These are phyloP conservation scores for Alternaria infectoria DNA, from an alignment of 2,329 filamentous ascomycete species.

Conservation along the genomic window DNA sequence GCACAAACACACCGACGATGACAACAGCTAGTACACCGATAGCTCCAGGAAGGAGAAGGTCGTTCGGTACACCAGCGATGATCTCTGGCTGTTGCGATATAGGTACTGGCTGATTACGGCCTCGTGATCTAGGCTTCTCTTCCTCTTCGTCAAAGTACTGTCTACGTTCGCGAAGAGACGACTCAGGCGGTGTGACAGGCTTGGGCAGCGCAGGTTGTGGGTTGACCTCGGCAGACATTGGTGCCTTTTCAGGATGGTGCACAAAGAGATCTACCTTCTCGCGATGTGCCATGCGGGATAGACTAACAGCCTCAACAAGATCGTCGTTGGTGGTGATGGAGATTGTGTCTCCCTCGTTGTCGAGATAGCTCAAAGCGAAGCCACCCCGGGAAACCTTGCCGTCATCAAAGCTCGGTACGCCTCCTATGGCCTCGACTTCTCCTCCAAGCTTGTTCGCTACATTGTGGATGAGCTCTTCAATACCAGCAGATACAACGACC, in stretches of 20 bases:
- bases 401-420: conserved; percentile 76
- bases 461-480: conserved; percentile 76
- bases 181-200: conserved; percentile 61
- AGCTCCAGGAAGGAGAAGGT: conserved; percentile 88
- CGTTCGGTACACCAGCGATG: conserved; percentile 91
- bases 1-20: conserved; percentile 89
- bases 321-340: conserved; percentile 97
- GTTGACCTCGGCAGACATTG: conserved; percentile 69
- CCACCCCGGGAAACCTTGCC: conserved; percentile 78
- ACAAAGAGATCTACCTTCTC: conserved; percentile 99
- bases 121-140: conserved; percentile 50
- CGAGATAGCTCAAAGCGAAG: conserved; percentile 92
- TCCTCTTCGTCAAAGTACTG: conserved; percentile 64
- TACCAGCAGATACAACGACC: conserved; percentile 78
- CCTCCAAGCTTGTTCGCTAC: conserved; percentile 84
- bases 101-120: conserved; percentile 53
- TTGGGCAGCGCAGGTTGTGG: conserved; percentile 62
- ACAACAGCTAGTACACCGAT: conserved; percentile 95
- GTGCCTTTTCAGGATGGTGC: conserved; percentile 89
- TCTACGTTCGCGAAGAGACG: conserved; percentile 55
- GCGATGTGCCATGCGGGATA: conserved; percentile 76
- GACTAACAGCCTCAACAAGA: conserved; percentile 83
- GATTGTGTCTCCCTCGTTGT: conserved; percentile 95
- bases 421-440: conserved; percentile 84
- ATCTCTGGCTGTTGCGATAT: conserved; percentile 71